Conservation (phyloP, 1,284 basidiomycete species). For the Fomitopsis palustris region DNA sequence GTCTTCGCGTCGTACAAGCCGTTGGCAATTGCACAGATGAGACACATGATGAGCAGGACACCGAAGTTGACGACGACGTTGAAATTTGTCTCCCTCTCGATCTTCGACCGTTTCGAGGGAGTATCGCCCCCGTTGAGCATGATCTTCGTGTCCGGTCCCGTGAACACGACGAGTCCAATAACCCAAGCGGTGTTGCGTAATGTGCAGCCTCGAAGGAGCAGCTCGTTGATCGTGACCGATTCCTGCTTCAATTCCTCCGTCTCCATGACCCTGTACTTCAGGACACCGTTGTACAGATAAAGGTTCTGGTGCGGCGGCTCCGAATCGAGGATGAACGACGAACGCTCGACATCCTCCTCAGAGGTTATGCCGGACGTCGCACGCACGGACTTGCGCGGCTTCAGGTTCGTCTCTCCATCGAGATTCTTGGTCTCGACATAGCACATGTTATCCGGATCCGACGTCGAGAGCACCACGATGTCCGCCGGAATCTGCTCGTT, state of each 20-base stretch:
- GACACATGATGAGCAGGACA: slow-evolving; percentile 78
- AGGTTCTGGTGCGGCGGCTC: slow-evolving; percentile 94
- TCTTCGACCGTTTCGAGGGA: slow-evolving; percentile 92
- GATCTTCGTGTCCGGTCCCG: slow-evolving; percentile 96
- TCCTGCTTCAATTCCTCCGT: slow-evolving; percentile 56
- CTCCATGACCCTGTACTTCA: slow-evolving; percentile 64
- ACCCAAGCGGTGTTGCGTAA: slow-evolving; percentile 95
- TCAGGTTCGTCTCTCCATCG: slow-evolving; percentile 97
- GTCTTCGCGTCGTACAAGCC: slow-evolving; percentile 65
- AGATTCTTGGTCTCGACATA: slow-evolving; percentile 95
- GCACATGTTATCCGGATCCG: slow-evolving; percentile 81
- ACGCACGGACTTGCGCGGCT: slow-evolving; percentile 76
- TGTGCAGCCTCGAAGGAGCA: slow-evolving; percentile 89
- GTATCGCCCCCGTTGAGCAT: slow-evolving; percentile 95
- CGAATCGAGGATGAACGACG: slow-evolving; percentile 85
- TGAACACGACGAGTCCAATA: slow-evolving; percentile 92
- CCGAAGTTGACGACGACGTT: slow-evolving; percentile 95
- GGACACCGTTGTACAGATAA: slow-evolving; percentile 86
- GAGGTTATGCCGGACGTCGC: slow-evolving; percentile 76
- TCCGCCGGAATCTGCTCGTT: slow-evolving; percentile 97
- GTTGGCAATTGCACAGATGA: slow-evolving; percentile 69
- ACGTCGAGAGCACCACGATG: slow-evolving; percentile 85
- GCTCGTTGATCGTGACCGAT: slow-evolving; percentile 85
- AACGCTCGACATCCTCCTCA: slow-evolving; percentile 90
- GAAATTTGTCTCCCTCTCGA: slow-evolving; percentile 98